A percentile compares a stretch with the other conserved stretches of the same genome.
Evolutionary conservation across 2,329 filamentous ascomycete genomes (phyloP).

Genomic region (Septoria petroselini): DNA sequence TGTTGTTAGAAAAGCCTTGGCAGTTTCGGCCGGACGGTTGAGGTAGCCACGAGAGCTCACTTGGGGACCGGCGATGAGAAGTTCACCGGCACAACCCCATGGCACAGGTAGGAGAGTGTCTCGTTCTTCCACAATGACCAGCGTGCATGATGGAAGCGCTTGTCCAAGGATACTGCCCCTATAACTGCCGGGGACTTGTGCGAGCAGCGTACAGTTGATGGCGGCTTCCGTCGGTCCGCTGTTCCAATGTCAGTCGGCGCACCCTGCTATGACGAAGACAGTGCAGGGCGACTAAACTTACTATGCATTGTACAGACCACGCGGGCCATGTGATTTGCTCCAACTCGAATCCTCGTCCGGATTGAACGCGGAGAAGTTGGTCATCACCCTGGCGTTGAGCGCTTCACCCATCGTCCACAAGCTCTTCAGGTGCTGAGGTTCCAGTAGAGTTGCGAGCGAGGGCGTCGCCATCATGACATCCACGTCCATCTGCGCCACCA

Average conservation of each 20-base stretch:
- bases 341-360: not conserved
- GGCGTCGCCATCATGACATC: conserved; percentile 49
- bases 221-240: conserved; percentile 18
- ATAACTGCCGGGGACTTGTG: not conserved
- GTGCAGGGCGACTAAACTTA: too few species aligned
- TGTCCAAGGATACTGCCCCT: not conserved
- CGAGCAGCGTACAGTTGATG: conserved; percentile 10
- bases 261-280: too few species aligned
- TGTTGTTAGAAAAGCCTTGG: conserved; percentile 11
- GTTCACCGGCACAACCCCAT: conserved; percentile 15
- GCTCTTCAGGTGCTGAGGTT: conserved; percentile 40
- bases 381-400: conserved; percentile 8
- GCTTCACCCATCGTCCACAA: conserved; percentile 42
- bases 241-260: too few species aligned
- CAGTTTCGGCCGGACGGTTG: conserved; percentile 16
- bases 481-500: conserved; percentile 37
- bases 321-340: not conserved
- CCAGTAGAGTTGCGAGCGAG: conserved; percentile 42
- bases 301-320: conserved; percentile 17
- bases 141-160: not conserved
- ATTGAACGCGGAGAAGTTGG: conserved; percentile 12
- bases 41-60: conserved; percentile 19
- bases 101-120: conserved; percentile 7
- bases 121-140: not conserved
- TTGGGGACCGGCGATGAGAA: conserved; percentile 18